A percentile compares a stretch with the other conserved stretches of the same genome.
These are phyloP conservation scores for Microdochium nivale DNA, from an alignment of 2,329 filamentous ascomycete species.

Conservation along the genomic window DNA sequence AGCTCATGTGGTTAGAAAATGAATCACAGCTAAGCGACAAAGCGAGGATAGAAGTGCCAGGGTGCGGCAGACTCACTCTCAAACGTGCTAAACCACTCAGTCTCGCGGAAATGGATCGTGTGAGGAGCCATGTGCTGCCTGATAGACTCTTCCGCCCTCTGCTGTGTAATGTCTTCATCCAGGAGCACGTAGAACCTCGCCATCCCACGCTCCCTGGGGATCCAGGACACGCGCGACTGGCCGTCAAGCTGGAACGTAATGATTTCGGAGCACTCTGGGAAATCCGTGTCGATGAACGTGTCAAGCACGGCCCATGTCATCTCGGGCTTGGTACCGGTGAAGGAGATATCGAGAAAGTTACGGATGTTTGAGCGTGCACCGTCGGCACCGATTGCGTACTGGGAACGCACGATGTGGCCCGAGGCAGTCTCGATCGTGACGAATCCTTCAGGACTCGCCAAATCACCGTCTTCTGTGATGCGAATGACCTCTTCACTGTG, in stretches of 20 bases:
- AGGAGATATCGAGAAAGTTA: conserved; percentile 25
- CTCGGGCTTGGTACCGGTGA: conserved; percentile 37
- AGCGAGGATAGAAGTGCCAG: too few species aligned
- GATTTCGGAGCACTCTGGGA: conserved; percentile 35
- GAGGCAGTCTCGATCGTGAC: conserved; percentile 19
- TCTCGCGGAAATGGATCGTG: conserved; percentile 29
- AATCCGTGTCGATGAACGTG: conserved; percentile 39
- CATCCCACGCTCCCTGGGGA: conserved; percentile 36
- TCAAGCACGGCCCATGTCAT: conserved; percentile 41
- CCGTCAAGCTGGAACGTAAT: conserved; percentile 36
- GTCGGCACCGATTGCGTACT: conserved; percentile 42
- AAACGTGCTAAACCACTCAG: conserved; percentile 42
- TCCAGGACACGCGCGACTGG: conserved; percentile 38
- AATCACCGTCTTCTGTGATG: conserved; percentile 15
- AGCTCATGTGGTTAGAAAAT: too few species aligned
- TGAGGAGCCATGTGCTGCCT: conserved; percentile 33
- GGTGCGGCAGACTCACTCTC: too few species aligned
- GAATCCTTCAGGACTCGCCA: not conserved
- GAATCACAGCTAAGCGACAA: too few species aligned
- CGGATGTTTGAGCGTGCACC: conserved; percentile 41
- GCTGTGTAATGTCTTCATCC: conserved; percentile 32
- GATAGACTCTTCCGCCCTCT: conserved; percentile 30
- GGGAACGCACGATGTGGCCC: conserved; percentile 22
- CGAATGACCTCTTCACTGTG: conserved; percentile 27
- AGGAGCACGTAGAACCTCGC: conserved; percentile 37